Evolutionary conservation across 2,329 filamentous ascomycete genomes (phyloP).

Genomic region (Fusarium nisikadoi): DNA sequence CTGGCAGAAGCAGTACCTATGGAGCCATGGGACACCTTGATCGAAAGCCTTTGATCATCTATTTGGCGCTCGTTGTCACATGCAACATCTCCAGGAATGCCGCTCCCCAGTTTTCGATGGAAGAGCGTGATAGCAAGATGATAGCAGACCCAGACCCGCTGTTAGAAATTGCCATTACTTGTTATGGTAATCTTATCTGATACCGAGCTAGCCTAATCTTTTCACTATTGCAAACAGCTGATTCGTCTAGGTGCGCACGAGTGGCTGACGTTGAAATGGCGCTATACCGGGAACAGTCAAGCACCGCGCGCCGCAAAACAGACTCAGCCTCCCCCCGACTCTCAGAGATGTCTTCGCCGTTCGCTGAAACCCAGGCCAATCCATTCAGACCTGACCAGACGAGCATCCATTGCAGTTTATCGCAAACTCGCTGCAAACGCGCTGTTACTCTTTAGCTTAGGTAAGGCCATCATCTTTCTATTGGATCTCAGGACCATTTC

Average conservation of each 20-base stretch:
- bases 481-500: slow-evolving; percentile 15
- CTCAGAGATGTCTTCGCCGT: slow-evolving; percentile 44
- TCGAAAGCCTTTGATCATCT: not conserved
- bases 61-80: slow-evolving; percentile 19
- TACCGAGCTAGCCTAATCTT: not conserved
- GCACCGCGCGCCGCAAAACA: slow-evolving; percentile 26
- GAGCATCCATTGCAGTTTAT: slow-evolving; percentile 47
- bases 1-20: not conserved
- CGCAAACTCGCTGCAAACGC: slow-evolving; percentile 39
- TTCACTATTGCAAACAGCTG: slow-evolving; percentile 16
- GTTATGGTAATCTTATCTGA: not conserved
- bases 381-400: slow-evolving; percentile 25
- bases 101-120: not conserved
- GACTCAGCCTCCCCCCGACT: slow-evolving; percentile 40
- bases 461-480: slow-evolving; percentile 46
- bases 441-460: slow-evolving; percentile 42
- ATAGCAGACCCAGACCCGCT: not conserved
- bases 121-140: not conserved
- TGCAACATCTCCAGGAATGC: slow-evolving; percentile 6
- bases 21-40: slow-evolving; percentile 3
- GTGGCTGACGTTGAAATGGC: slow-evolving; percentile 34
- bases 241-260: slow-evolving; percentile 39
- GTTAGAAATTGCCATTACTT: not conserved
- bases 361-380: slow-evolving; percentile 49
- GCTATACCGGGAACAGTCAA: slow-evolving; percentile 48